A percentile compares a stretch with the other conserved stretches of the same genome.
phyloP scores from a whole-genome alignment of 192 early-diverging fungal species.

The Powellomyces hirtus region DNA sequence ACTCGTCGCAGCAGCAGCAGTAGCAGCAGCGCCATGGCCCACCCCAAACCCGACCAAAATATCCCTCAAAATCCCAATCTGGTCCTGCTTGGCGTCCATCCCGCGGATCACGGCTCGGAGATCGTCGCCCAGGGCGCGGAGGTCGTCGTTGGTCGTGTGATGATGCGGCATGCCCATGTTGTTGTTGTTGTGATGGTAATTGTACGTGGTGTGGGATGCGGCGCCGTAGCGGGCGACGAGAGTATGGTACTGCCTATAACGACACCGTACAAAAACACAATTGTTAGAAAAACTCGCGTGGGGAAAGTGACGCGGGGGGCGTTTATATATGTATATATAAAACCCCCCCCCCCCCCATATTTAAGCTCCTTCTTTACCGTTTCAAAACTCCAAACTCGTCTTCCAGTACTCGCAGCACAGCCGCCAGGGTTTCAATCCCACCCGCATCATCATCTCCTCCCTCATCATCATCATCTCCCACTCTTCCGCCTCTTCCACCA shows the following conservation, averaged over 20 bases:
- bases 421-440: slow-evolving; percentile 28
- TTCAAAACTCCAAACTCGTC: slow-evolving; percentile 40
- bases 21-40: no score
- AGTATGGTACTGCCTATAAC: slow-evolving; percentile 42
- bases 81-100: slow-evolving; percentile 57
- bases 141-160: slow-evolving; percentile 17
- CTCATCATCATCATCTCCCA: no score
- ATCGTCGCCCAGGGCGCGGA: slow-evolving; percentile 42
- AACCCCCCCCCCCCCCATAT: no score
- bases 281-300: no score
- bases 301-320: no score
- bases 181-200: slow-evolving; percentile 1
- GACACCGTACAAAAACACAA: no score
- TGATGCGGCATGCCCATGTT: not conserved
- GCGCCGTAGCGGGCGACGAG: slow-evolving; percentile 49
- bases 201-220: not conserved
- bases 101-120: slow-evolving; percentile 48
- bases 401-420: slow-evolving; percentile 37
- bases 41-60: slow-evolving; percentile 32
- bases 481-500: no score
- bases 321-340: no score
- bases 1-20: no score
- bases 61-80: slow-evolving; percentile 52
- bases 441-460: no score
- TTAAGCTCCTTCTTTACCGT: no score